Percentiles rank a stretch among this genome's conserved stretches.
Conservation (phyloP, 768 basidiomycete species). For the Pulveroboletus sp. region DNA sequence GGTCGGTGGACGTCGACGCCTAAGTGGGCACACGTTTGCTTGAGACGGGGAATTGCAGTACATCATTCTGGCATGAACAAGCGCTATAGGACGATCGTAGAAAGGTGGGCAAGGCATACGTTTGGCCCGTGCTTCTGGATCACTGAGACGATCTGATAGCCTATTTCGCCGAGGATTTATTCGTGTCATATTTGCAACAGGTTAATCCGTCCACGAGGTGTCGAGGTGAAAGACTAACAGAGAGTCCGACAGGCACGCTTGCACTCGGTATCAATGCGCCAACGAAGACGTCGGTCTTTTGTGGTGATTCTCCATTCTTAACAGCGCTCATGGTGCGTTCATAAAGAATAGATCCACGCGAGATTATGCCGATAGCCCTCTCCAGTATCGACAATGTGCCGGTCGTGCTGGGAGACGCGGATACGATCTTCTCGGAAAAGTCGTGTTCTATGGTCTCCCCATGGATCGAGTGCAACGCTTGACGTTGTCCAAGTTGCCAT, state of each 20-base stretch:
- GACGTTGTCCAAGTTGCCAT: conserved; percentile 57
- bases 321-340: conserved; percentile 53
- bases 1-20: conserved; percentile 30
- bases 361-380: not conserved
- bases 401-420: conserved; percentile 72
- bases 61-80: conserved; percentile 71
- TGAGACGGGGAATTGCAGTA: conserved; percentile 59
- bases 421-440: conserved; percentile 63
- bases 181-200: conserved; percentile 63
- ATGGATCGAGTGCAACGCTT: conserved; percentile 61
- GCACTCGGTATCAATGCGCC: conserved; percentile 76
- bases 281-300: conserved; percentile 60
- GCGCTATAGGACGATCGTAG: conserved; percentile 51
- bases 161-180: conserved; percentile 60
- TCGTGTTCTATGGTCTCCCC: conserved; percentile 66
- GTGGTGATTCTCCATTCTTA: conserved; percentile 55
- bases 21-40: conserved; percentile 43
- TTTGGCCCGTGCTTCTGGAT: not conserved
- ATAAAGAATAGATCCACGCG: not conserved
- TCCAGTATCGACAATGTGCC: conserved; percentile 66
- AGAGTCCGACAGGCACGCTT: conserved; percentile 45
- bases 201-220: conserved; percentile 22
- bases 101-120: conserved; percentile 39
- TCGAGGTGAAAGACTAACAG: not conserved
- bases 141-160: conserved; percentile 1